phyloP scores from a whole-genome alignment of 1,284 basidiomycete species.

The Omphalotus olearius region DNA sequence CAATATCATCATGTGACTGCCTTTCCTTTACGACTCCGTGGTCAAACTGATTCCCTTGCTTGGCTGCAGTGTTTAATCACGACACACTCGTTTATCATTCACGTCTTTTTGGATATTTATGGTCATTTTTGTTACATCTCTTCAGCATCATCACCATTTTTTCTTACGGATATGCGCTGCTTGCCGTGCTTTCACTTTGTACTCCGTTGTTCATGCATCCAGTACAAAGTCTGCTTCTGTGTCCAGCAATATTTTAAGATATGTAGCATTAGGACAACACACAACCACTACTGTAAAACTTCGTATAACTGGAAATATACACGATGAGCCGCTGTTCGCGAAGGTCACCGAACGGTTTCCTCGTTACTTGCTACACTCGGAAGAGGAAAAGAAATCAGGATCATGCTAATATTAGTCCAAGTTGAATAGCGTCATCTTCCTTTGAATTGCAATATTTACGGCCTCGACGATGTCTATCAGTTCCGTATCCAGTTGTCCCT shows the following conservation, averaged over 20 bases:
- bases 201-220: not conserved
- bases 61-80: slow-evolving; percentile 19
- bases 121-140: slow-evolving; percentile 3
- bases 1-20: slow-evolving; percentile 12
- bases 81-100: slow-evolving; percentile 21
- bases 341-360: not conserved
- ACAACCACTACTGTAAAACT: slow-evolving; percentile 7
- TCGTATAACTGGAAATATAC: slow-evolving; percentile 12
- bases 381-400: too few species aligned
- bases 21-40: slow-evolving; percentile 13
- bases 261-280: slow-evolving; percentile 9
- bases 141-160: not conserved
- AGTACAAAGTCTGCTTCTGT: not conserved
- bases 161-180: not conserved
- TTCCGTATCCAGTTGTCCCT: too few species aligned
- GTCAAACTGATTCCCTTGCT: slow-evolving; percentile 16
- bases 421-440: too few species aligned
- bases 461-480: too few species aligned
- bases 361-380: too few species aligned
- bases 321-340: slow-evolving; percentile 7
- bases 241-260: not conserved
- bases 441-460: too few species aligned
- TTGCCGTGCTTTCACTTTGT: slow-evolving; percentile 1
- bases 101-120: slow-evolving; percentile 3
- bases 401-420: too few species aligned